Conservation (phyloP, 2,329 filamentous ascomycete genomes). For the Aspergillus texensis region DNA sequence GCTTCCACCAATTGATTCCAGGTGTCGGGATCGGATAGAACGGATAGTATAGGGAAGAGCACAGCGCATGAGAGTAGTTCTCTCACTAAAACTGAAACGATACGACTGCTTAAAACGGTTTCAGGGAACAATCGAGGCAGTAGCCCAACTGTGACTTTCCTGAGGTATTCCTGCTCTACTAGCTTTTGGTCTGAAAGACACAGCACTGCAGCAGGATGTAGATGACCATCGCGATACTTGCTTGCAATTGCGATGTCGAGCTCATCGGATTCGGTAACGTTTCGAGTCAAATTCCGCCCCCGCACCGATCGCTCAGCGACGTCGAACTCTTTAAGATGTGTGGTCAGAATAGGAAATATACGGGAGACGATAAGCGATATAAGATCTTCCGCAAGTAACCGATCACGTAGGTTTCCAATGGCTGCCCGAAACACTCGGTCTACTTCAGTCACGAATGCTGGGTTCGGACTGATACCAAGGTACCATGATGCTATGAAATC, state of each 20-base stretch:
- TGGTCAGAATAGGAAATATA: constrained; percentile 83
- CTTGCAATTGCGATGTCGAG: constrained; percentile 92
- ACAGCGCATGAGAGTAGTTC: constrained; percentile 96
- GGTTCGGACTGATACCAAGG: constrained; percentile 76
- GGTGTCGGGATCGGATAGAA: constrained; percentile 87
- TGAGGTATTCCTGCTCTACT: constrained; percentile 85
- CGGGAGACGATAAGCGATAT: constrained; percentile 80
- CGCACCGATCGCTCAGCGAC: constrained; percentile 85
- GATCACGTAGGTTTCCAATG: constrained; percentile 70
- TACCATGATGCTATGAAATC: constrained; percentile 94
- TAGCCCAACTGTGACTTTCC: constrained; percentile 71
- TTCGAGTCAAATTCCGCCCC: constrained; percentile 83
- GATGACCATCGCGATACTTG: constrained; percentile 84
- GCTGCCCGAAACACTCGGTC: constrained; percentile 77
- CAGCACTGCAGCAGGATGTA: constrained; percentile 83
- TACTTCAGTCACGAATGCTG: constrained; percentile 81
- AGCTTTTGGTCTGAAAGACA: constrained; percentile 81
- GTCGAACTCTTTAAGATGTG: constrained; percentile 87
- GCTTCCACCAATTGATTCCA: constrained; percentile 98
- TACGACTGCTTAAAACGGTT: constrained; percentile 74
- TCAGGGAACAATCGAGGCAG: constrained; percentile 75
- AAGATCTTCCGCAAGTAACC: constrained; percentile 74
- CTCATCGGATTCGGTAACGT: constrained; percentile 94
- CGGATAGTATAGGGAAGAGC: constrained; percentile 75
- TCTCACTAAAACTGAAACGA: constrained; percentile 77